Percentiles rank a stretch among this genome's conserved stretches.
phyloP scores from a whole-genome alignment of 2,329 filamentous ascomycete species.

The Penicillium crustosum region DNA sequence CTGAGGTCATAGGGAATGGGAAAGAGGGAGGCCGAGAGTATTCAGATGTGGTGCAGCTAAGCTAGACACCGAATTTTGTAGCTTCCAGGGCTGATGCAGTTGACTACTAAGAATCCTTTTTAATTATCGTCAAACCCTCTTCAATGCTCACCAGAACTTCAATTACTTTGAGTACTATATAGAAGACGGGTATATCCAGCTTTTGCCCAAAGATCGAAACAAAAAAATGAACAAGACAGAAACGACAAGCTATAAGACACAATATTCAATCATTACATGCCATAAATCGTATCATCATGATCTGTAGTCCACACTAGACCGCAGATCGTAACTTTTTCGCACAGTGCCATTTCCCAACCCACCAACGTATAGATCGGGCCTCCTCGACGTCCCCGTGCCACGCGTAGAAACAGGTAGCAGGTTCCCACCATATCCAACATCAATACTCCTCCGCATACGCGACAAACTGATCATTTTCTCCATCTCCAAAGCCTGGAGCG shows the following conservation, averaged over 20 bases:
- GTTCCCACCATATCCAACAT: conserved; percentile 27
- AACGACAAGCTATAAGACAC: background rate
- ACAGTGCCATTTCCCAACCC: conserved; percentile 10
- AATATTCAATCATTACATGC: background rate
- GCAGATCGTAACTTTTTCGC: conserved; percentile 21
- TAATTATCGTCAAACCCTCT: background rate
- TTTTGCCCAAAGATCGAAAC: conserved; percentile 4
- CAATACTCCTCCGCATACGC: conserved; percentile 25
- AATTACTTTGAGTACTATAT: background rate
- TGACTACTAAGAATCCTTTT: background rate
- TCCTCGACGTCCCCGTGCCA: conserved; percentile 17
- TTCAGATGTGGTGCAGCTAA: conserved; percentile 11
- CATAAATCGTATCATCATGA: conserved; percentile 17
- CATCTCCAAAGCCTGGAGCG: conserved; percentile 24
- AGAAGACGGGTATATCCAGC: conserved; percentile 9
- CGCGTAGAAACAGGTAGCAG: conserved; percentile 31
- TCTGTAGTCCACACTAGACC: conserved; percentile 19
- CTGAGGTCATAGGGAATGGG: conserved; percentile 21
- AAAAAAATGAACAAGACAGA: background rate
- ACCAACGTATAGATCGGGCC: conserved; percentile 12
- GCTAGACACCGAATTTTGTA: background rate
- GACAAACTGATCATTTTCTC: conserved; percentile 30
- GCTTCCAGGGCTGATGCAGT: background rate
- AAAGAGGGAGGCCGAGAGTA: conserved; percentile 8
- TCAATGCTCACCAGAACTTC: background rate